Conservation (phyloP, 495 filamentous ascomycete genomes). For the Alectoria sarmentosa region DNA sequence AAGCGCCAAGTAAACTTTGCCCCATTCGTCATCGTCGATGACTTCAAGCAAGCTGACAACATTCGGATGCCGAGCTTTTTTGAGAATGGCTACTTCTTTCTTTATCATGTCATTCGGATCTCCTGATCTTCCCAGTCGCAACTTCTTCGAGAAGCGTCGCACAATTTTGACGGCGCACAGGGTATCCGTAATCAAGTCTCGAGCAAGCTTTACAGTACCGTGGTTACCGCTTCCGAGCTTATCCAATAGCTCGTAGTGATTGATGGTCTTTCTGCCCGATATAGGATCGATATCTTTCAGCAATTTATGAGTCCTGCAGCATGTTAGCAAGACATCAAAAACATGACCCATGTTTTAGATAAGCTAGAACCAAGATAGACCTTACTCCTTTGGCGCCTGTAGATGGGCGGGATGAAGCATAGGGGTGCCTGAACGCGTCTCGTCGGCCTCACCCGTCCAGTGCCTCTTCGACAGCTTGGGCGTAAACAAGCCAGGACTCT, state of each 20-base stretch:
- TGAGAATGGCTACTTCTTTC: conserved; percentile 93
- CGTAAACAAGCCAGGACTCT: conserved; percentile 61
- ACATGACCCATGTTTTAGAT: not conserved
- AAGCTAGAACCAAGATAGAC: not conserved
- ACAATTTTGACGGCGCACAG: conserved; percentile 98
- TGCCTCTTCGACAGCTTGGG: conserved; percentile 28
- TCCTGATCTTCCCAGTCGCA: conserved; percentile 71
- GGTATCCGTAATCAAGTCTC: conserved; percentile 67
- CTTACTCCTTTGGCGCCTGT: conserved; percentile 56
- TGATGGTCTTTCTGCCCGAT: conserved; percentile 91
- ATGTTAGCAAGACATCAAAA: not conserved
- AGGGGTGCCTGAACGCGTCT: conserved; percentile 44
- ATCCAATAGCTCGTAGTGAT: conserved; percentile 92
- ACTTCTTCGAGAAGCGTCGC: conserved; percentile 84
- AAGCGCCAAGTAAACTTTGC: conserved; percentile 97
- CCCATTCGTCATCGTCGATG: conserved; percentile 89
- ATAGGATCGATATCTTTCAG: conserved; percentile 63
- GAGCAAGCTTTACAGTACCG: conserved; percentile 92
- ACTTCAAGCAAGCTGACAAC: conserved; percentile 93
- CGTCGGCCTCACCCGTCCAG: conserved; percentile 40
- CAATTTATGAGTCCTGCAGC: conserved; percentile 27
- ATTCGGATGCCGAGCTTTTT: conserved; percentile 93
- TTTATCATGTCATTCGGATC: conserved; percentile 90
- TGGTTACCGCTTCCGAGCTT: conserved; percentile 94
- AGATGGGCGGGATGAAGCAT: conserved; percentile 59